Conservation (phyloP, 495 filamentous ascomycete species). For the Niebla homalea region DNA sequence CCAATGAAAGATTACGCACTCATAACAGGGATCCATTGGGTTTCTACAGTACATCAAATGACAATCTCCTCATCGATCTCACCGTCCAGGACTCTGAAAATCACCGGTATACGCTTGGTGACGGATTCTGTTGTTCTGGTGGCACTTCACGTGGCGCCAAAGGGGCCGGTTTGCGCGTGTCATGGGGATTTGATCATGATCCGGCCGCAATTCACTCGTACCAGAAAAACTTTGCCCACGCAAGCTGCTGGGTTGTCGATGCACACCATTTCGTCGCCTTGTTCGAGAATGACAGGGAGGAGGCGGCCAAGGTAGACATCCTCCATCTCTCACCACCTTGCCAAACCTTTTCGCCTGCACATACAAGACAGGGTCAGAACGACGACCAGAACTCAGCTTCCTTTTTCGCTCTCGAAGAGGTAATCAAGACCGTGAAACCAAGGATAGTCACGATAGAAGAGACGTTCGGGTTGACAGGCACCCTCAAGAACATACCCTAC, state of each 20-base stretch:
- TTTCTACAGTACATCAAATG: neutral
- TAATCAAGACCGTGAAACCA: constrained; percentile 48
- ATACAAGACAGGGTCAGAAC: constrained; percentile 46
- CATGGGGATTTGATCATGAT: constrained; percentile 51
- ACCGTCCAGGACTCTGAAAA: constrained; percentile 47
- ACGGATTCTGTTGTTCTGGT: constrained; percentile 65
- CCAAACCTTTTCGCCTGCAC: constrained; percentile 64
- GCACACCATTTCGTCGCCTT: constrained; percentile 35
- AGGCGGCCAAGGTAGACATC: constrained; percentile 41
- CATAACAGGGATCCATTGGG: neutral
- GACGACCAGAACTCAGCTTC: constrained; percentile 63
- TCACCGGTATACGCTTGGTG: constrained; percentile 47
- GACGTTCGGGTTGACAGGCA: constrained; percentile 50
- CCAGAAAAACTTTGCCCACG: constrained; percentile 40
- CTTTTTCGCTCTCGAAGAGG: constrained; percentile 45
- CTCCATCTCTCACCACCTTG: constrained; percentile 77
- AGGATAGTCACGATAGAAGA: constrained; percentile 74
- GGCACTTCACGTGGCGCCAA: constrained; percentile 57
- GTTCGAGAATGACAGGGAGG: constrained; percentile 12
- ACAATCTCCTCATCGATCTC: constrained; percentile 20
- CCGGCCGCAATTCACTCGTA: constrained; percentile 42
- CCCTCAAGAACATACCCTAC: constrained; percentile 35
- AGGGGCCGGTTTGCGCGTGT: constrained; percentile 43
- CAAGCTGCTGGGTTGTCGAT: constrained; percentile 27
- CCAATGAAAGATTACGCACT: neutral